phyloP scores from a whole-genome alignment of 1,139 yeast genomes.

The Blastobotrys arbuscula region DNA sequence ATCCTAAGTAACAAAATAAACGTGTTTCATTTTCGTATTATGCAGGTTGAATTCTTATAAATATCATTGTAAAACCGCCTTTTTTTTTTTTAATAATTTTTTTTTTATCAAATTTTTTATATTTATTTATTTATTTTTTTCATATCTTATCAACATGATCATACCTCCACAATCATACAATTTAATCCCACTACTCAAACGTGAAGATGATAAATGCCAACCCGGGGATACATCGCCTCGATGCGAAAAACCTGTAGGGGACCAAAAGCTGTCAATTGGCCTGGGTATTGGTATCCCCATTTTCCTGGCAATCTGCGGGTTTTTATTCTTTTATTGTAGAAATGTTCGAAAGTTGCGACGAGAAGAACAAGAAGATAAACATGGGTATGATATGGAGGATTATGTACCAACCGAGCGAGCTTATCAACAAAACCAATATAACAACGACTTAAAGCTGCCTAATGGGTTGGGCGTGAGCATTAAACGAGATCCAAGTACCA shows the following conservation, averaged over 20 bases:
- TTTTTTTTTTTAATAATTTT: too few species aligned
- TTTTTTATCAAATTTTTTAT: too few species aligned
- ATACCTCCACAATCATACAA: too few species aligned
- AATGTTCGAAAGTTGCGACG: conserved; percentile 30
- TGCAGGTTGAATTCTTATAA: too few species aligned
- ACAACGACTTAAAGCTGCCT: conserved; percentile 1
- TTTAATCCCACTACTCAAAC: background rate
- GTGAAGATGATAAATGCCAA: conserved; percentile 15
- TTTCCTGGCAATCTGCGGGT: conserved; percentile 28
- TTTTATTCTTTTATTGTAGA: conserved; percentile 31
- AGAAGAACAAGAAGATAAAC: conserved; percentile 34
- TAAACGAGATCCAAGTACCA: too few species aligned
- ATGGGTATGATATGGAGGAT: conserved; percentile 29
- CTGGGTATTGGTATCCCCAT: conserved; percentile 39
- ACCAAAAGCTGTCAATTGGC: conserved; percentile 34
- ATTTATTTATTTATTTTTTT: too few species aligned
- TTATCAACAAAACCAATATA: background rate
- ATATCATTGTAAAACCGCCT: too few species aligned
- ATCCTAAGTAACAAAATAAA: too few species aligned
- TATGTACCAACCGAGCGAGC: conserved; percentile 10
- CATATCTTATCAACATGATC: too few species aligned
- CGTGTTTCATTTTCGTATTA: too few species aligned
- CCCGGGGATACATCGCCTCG: conserved; percentile 19
- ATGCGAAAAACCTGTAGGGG: conserved; percentile 29
- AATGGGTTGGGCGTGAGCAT: conserved; percentile 4